phyloP scores from a whole-genome alignment of 179 eudicot genomes.

The Camellia oleifera region DNA sequence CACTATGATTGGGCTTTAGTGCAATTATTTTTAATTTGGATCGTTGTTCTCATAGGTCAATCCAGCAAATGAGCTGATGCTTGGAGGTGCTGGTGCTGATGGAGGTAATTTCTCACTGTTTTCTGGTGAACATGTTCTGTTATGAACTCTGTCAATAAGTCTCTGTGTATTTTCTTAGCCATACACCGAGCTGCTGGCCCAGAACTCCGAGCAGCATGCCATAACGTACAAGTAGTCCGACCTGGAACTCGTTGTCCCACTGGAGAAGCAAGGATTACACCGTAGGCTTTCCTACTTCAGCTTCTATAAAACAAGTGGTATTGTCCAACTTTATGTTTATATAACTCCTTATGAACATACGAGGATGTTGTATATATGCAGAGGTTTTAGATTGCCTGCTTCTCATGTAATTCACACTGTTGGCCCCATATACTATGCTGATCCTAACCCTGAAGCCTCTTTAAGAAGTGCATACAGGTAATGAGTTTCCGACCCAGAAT shows the following conservation, averaged over 20 bases:
- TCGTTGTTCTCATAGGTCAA: constrained; percentile 50
- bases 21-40: background rate
- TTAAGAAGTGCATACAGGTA: constrained; percentile 74
- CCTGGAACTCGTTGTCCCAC: constrained; percentile 92
- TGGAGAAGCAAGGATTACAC: constrained; percentile 95
- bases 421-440: constrained; percentile 74
- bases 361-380: constrained; percentile 25
- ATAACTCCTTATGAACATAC: background rate
- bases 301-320: background rate
- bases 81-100: constrained; percentile 98
- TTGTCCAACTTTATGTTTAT: background rate
- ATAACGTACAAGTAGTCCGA: constrained; percentile 68
- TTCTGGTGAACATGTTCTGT: background rate
- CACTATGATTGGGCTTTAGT: background rate
- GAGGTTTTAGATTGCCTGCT: constrained; percentile 81
- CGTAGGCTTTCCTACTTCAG: constrained; percentile 34
- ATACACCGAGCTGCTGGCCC: constrained; percentile 92
- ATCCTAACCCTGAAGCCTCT: constrained; percentile 51
- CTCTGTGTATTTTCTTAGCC: constrained; percentile 35
- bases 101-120: constrained; percentile 56
- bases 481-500: background rate
- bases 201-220: constrained; percentile 72
- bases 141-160: constrained; percentile 3
- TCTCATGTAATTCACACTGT: constrained; percentile 94
- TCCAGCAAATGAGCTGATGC: constrained; percentile 92